Base-by-base conservation (phyloP, 1,139 yeast species). In the Neolecta irregularis region DNA sequence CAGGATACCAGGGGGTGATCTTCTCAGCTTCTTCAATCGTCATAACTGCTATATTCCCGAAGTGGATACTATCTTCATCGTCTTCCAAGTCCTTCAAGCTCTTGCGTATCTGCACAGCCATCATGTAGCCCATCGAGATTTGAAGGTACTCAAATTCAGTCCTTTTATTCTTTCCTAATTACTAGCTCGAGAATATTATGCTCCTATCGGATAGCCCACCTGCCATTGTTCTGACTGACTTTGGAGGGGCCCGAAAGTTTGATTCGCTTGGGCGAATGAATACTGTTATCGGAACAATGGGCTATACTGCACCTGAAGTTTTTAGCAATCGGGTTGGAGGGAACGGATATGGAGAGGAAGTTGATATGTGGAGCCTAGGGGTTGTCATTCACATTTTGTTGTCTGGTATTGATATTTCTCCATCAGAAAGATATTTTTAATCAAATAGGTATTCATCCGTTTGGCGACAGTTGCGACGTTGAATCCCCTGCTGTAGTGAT, bases 341-440 rank as follows among this genome's bases (percentile, higher is more conserved):
- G 19, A 8, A 13, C 23, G 72, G 74, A 0, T 72, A 72, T 46
- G 65, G 61, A 36, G 56, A 52, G 26, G 70, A 69, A 46, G 72
- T 78, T 47, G 81, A 74, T 50, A 53, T 70, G 33, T 74, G 81
- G 83, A 72, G 80, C 1, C 47, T 73, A 5, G 81, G 80, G 0
- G 64, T 74, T 0, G 63, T 73, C 16, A 48, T 64, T 3, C 72
- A 71, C 51, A 67, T 73, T 12, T 54, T 74, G 52, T 50, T 64
- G 17, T 46, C 53, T 6, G 51, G 50, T 40, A 28, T 12, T 29
- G 28, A 25, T 17, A 15, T 24, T 17, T 7, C 22, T 9, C 24
- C 25, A 28, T 25, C 19, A 12, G 11, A n/a, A 6, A 11, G 17
- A 17, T 16, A 30, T 23, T n/a, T 13, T 22, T 22, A 33, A 36